phyloP scores from a whole-genome alignment of 768 basidiomycete species.

The Suillus spraguei region DNA sequence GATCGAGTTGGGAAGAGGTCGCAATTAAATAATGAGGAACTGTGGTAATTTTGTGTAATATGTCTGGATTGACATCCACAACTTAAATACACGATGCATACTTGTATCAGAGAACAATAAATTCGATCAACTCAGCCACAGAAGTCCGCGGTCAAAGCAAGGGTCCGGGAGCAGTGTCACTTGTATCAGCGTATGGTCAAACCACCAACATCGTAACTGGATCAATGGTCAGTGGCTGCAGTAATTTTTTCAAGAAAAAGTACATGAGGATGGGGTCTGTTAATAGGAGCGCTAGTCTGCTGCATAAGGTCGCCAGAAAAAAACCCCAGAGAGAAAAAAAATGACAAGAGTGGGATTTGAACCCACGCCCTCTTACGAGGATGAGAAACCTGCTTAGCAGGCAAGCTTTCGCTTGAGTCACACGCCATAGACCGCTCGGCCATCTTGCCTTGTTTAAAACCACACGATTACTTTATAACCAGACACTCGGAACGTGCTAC shows the following conservation, averaged over 20 bases:
- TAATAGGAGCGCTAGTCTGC: background rate
- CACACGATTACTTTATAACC: background rate
- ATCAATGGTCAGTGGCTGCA: background rate
- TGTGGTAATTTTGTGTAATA: background rate
- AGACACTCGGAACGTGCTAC: background rate
- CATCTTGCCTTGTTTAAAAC: constrained; percentile 44
- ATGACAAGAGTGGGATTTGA: constrained; percentile 48
- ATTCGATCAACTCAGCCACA: constrained; percentile 6
- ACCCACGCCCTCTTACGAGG: constrained; percentile 42
- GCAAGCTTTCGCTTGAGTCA: constrained; percentile 50
- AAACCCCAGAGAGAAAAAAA: background rate
- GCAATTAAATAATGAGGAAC: background rate
- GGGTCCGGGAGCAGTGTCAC: background rate
- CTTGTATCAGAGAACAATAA: constrained; percentile 10
- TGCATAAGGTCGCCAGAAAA: background rate
- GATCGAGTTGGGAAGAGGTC: background rate
- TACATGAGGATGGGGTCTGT: background rate
- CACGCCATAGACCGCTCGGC: constrained; percentile 67
- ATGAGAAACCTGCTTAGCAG: constrained; percentile 33
- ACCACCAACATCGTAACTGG: background rate
- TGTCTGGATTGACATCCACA: background rate
- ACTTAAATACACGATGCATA: background rate
- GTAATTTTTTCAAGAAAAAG: background rate
- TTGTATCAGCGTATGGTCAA: background rate
- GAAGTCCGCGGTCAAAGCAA: constrained; percentile 11